Evolutionary conservation across 2,329 filamentous ascomycete genomes (phyloP).

Genomic region (Nigrospora osmanthi): DNA sequence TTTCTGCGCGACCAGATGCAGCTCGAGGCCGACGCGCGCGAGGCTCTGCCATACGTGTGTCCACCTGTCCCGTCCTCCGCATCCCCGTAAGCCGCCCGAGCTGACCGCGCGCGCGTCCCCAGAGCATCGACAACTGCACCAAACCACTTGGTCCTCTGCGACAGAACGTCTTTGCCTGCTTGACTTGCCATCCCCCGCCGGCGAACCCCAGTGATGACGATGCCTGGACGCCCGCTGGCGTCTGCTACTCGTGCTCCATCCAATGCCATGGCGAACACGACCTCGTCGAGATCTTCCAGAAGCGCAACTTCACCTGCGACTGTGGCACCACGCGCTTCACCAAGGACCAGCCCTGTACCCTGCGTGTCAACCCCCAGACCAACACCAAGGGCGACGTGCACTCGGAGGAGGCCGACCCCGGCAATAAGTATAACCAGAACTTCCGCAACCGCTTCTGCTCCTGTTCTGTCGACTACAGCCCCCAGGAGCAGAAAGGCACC

Average conservation of each 20-base stretch:
- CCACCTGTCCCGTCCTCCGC: background rate
- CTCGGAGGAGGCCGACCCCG: conserved; percentile 62
- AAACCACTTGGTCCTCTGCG: conserved; percentile 80
- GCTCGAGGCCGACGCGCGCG: conserved; percentile 89
- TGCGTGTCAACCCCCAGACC: conserved; percentile 66
- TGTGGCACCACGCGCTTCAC: conserved; percentile 82
- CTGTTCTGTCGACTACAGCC: conserved; percentile 81
- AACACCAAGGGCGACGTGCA: conserved; percentile 70
- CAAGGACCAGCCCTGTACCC: conserved; percentile 58
- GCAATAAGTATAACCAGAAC: conserved; percentile 93
- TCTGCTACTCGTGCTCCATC: conserved; percentile 96
- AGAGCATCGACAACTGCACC: conserved; percentile 94
- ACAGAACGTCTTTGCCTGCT: conserved; percentile 83
- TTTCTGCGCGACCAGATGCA: conserved; percentile 86
- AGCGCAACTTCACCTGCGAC: conserved; percentile 93
- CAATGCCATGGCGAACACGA: conserved; percentile 93
- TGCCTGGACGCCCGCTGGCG: conserved; percentile 65
- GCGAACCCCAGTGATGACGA: conserved; percentile 41
- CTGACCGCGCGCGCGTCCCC: background rate
- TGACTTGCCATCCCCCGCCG: conserved; percentile 86
- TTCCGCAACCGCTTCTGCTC: conserved; percentile 90
- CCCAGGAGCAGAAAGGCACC: conserved; percentile 82
- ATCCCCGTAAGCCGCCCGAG: background rate
- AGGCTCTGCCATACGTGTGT: conserved; percentile 84
- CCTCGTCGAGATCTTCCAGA: conserved; percentile 91